Evolutionary conservation across 1,139 yeast species (phyloP), one percentile per base, ranked within the genome.

Genomic region (Hemisphaericaspora xylofermentans): DNA sequence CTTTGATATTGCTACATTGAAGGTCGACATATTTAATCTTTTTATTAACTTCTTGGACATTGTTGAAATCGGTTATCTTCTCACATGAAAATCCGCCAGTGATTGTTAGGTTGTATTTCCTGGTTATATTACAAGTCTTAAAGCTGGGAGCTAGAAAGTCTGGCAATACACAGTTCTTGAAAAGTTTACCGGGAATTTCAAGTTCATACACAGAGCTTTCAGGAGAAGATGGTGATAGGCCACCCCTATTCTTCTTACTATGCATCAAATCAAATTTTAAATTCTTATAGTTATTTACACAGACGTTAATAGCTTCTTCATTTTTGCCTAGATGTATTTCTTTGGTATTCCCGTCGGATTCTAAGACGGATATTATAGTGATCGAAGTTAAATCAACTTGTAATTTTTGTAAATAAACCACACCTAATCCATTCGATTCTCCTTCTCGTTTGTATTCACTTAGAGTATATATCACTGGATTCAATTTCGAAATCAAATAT

Each of bases 141-240:
- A 82, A 82, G 5, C 77, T 64, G 2, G 87, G 86, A 1, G 80
- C 60, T 7, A 79, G 58, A 41, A 66, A 57, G 36, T 68, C 74
- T 0, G 87, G 84, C 12, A 81, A 52, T 1, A 66, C 54, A 26
- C 76, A 71, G 44, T 70, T 69, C 28, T 60, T 53, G 41, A 60
- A 74, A 41, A 64, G 58, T 40, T 61, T 55, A n/a, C 49, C 46
- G 0, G 82, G 81, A 9, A 77, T 68, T 45, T 73, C 78, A 15
- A 75, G 47, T 48, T 76, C 81, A 50, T 65, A 72, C 10, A 65
- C 43, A 7, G 21, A 36, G 1, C 50, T 44, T 6, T 46, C 46
- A 1, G 53, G 46, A 3, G 53, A 31, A 15, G 51, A 50, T 8
- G 62, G 52, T 14, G 58, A 57, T 8, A 64, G 51, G 0, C 70